Evolutionary conservation across 202 grass and related monocot genomes (phyloP).

Genomic region (Hordeum pubiflorum): DNA sequence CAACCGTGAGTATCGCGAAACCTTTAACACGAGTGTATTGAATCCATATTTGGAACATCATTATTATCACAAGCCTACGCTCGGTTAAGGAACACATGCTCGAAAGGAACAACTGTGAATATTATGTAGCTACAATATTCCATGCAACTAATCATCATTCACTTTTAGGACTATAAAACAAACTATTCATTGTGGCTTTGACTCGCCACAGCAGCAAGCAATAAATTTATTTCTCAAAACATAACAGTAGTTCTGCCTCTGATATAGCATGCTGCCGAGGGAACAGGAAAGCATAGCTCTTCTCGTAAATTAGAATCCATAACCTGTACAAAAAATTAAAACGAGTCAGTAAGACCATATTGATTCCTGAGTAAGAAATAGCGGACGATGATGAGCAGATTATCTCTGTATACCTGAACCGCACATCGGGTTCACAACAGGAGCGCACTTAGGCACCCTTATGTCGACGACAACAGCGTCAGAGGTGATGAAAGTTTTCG

Average conservation of each 20-base stretch:
- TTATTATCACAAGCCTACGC: background rate
- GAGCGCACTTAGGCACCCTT: slow-evolving; percentile 49
- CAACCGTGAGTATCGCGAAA: background rate
- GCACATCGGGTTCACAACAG: slow-evolving; percentile 63
- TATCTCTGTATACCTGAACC: slow-evolving; percentile 39
- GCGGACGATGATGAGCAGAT: background rate
- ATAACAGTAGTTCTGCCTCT: background rate
- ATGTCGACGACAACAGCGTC: slow-evolving; percentile 88
- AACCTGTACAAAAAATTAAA: background rate
- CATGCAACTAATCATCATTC: background rate
- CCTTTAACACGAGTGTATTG: background rate
- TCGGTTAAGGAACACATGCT: background rate
- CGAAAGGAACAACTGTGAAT: background rate
- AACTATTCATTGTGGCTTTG: background rate
- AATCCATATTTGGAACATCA: background rate
- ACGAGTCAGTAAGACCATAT: background rate
- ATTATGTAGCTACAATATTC: background rate
- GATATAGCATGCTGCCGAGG: background rate
- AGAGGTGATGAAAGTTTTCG: slow-evolving; percentile 80
- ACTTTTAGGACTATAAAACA: background rate
- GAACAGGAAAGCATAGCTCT: background rate
- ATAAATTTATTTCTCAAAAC: background rate
- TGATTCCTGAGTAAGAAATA: background rate
- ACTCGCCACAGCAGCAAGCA: background rate
- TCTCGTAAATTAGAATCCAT: background rate